phyloP scores from a whole-genome alignment of 1,284 basidiomycete genomes.

The Ceratobasidium sp. region DNA sequence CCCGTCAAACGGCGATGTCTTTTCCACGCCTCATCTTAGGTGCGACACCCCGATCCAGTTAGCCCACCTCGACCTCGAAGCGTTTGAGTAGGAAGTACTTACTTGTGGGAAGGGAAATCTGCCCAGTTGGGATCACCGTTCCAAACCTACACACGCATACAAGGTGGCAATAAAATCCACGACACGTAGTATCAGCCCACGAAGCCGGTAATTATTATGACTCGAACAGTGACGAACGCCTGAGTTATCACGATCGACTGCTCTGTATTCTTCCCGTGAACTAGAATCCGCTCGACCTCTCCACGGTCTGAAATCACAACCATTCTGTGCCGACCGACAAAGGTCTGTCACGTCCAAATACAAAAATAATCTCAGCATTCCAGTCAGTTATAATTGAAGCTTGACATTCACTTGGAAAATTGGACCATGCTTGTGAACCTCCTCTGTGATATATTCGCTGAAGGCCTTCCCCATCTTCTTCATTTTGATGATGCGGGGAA shows the following conservation, averaged over 20 bases:
- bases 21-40: constrained; percentile 41
- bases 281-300: constrained; percentile 24
- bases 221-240: too few relatives aligned
- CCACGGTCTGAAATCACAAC: constrained; percentile 24
- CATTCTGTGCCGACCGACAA: constrained; percentile 25
- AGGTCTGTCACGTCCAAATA: too few relatives aligned
- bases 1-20: constrained; percentile 30
- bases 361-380: too few relatives aligned
- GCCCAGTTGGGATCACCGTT: constrained; percentile 22
- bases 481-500: constrained; percentile 10
- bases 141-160: constrained; percentile 10
- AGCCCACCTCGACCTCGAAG: neutral
- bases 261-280: constrained; percentile 19
- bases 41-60: too few relatives aligned
- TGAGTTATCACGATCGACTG: constrained; percentile 33
- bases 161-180: too few relatives aligned
- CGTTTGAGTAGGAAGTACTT: neutral
- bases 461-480: constrained; percentile 22
- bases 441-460: constrained; percentile 16
- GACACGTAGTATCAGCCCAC: too few relatives aligned
- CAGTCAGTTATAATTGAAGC: neutral
- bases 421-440: constrained; percentile 20
- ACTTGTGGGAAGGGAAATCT: constrained; percentile 33
- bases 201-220: too few relatives aligned
- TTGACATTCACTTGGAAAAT: constrained; percentile 9